phyloP scores from a whole-genome alignment of 2,329 filamentous ascomycete species.

The Talaromyces sp. region DNA sequence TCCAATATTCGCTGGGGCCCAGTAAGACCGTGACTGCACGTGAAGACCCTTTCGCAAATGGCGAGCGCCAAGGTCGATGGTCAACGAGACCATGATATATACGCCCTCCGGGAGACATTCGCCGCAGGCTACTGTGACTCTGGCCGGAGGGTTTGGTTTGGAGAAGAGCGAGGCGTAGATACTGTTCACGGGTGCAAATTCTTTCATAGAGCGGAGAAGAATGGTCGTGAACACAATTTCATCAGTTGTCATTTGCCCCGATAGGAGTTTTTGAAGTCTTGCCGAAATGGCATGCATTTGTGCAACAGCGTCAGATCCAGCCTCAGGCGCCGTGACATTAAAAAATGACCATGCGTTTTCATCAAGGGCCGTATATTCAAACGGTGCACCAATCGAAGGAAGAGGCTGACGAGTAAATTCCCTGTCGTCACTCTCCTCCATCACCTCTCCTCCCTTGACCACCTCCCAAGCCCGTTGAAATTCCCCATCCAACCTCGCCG shows the following conservation, averaged over 20 bases:
- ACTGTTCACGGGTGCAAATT: constrained; percentile 70
- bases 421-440: neutral
- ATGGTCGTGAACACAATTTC: constrained; percentile 51
- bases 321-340: constrained; percentile 33
- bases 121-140: constrained; percentile 78
- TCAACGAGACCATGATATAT: constrained; percentile 56
- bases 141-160: constrained; percentile 73
- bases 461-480: constrained; percentile 43
- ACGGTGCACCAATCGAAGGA: neutral
- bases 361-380: constrained; percentile 14
- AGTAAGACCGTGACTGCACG: constrained; percentile 90
- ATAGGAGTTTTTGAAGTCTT: constrained; percentile 14
- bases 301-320: constrained; percentile 31
- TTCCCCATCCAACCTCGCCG: constrained; percentile 59
- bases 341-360: constrained; percentile 28
- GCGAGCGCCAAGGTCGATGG: constrained; percentile 34
- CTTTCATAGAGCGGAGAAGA: constrained; percentile 69
- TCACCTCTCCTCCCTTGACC: neutral
- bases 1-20: constrained; percentile 96
- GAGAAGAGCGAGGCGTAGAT: constrained; percentile 71
- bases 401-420: neutral
- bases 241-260: constrained; percentile 16
- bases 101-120: constrained; percentile 54
- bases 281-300: constrained; percentile 33
- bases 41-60: constrained; percentile 57